Evolutionary conservation across 768 basidiomycete species (phyloP), one percentile per base, ranked within the genome.

Genomic region (Auricularia cornea): DNA sequence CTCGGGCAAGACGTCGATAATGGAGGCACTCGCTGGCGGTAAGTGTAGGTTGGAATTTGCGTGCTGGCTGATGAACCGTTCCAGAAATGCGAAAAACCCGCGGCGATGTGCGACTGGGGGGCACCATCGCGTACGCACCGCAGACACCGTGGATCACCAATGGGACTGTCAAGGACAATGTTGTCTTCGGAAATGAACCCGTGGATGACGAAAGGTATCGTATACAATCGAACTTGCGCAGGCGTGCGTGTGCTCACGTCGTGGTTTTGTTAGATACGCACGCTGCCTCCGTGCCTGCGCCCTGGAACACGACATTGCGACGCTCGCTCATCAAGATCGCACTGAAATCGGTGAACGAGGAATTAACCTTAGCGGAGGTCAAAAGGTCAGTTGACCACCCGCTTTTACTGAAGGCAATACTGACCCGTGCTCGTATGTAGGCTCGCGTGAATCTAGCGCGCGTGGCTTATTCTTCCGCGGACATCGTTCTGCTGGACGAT

Each of bases 331-430:
- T 59, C 87, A 87, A 3, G 86, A 90, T 70, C 66, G 77, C 40
- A 89, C 88, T 0, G 84, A 87, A 71, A 86, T 90, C 54, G 89
- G 88, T 29, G 90, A 93, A 73, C 87, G 87, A 69, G 91, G 90
- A 0, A 85, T 88, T 65, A 87, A 83, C 72, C 73, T 86, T 40
- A 57, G 54, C 28, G 72, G 76, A 60, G 77, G 78, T 11, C 75
- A 79, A 60, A 78, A 76, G 67, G 73, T 73, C n/a, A n/a, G n/a
- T n/a, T n/a, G n/a, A n/a, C n/a, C n/a, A n/a, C n/a, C n/a, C n/a
- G n/a, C n/a, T n/a, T n/a, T n/a, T n/a, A n/a, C n/a, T n/a, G n/a
- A n/a, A n/a, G n/a, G n/a, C n/a, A n/a, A n/a, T n/a, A 16, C 29
- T 35, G 28, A 12, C 54, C 61, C 26, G 18, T n/a, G 61, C n/a